Evolutionary conservation across 495 filamentous ascomycete genomes (phyloP), one percentile per base, ranked within the genome.

Genomic region (Jackrogersella minutella): DNA sequence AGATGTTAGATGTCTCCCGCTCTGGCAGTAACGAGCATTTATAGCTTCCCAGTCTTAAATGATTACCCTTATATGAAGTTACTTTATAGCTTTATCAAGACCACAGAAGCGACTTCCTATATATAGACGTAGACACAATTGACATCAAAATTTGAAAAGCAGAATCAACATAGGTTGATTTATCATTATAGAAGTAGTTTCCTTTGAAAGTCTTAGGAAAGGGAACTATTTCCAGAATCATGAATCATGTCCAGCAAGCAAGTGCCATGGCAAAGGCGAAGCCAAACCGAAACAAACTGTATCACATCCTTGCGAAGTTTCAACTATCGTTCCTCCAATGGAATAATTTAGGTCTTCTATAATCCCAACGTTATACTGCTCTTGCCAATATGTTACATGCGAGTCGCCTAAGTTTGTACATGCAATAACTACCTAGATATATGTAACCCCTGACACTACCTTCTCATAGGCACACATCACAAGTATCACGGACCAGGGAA

Each of bases 261-360:
- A 24, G 21, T 28, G 22, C 22, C n/a, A 3, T 51, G 11, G 1
- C 24, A 11, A 33, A 24, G 17, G 8, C 0, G 22, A 19, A 17
- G 4, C 34, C 26, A 19, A 17, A 1, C 34, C 36, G 46, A 53
- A 54, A 53, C 49, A 55, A 55, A 22, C 39, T 34, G 37, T 62
- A 36, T 53, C n/a, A 53, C 19, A 31, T 51, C n/a, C 41, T 9
- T 3, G 41, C 26, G 41, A 46, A 6, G 8, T 11, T 14, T 1
- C 22, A 19, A 26, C 41, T 10, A 21, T 28, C 21, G 11, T 19
- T 34, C 10, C 9, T 13, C n/a, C n/a, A n/a, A n/a, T n/a, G n/a
- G n/a, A n/a, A 34, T 34, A 34, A 34, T 34, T 34, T 40, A 40
- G 33, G 33, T 30, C 26, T n/a, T n/a, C n/a, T n/a, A n/a, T n/a